Evolutionary conservation across 345 rosid genomes (phyloP), one percentile per base, ranked within the genome.

Genomic region (Moringa oleifera): DNA sequence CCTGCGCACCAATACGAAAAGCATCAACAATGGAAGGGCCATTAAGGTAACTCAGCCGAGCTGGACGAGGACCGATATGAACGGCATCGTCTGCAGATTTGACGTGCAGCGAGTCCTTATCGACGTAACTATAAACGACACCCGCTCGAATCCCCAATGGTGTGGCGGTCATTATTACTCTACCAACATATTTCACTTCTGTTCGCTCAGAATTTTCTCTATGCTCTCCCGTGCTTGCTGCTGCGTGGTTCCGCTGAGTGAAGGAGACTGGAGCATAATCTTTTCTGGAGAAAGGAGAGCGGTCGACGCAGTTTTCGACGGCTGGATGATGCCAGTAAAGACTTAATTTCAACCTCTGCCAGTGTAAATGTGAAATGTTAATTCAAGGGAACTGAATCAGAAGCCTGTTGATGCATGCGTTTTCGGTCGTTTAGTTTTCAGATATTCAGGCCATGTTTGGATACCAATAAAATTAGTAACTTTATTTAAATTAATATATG

Each of bases 41-140:
- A 6, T 74, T 77, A 68, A 89, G 81, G 68, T 89, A 93, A 72
- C 96, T 93, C 25, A 84, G 80, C 69, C 98, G 76, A 77, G 97
- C 88, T 6, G 90, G 90, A 36, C 96, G 79, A 8, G 97, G 97
- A 4, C 96, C 91, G 50, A 88, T 78, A 55, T 65, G 86, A 25
- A 93, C 76, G 4, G 97, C 94, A 68, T 93, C 96, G 46, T 90
- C 94, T 0, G 97, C 94, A 19, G 91, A 89, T 63, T 86, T 89
- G 50, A 93, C 96, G 53, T 93, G 97, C 51, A 90, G 94, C 19
- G 98, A 74, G 51, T 81, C 84, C 46, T 58, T 78, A 63, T 90
- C 98, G 31, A 96, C 91, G 59, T 93, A 91, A 69, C 97, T 90
- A 68, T 89, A 93, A 57, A 93, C 87, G 7, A 96, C 96, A 3